These are phyloP conservation scores for Tritrichomonas musculus DNA, from an alignment of 208 protist species.

Conservation along the genomic window DNA sequence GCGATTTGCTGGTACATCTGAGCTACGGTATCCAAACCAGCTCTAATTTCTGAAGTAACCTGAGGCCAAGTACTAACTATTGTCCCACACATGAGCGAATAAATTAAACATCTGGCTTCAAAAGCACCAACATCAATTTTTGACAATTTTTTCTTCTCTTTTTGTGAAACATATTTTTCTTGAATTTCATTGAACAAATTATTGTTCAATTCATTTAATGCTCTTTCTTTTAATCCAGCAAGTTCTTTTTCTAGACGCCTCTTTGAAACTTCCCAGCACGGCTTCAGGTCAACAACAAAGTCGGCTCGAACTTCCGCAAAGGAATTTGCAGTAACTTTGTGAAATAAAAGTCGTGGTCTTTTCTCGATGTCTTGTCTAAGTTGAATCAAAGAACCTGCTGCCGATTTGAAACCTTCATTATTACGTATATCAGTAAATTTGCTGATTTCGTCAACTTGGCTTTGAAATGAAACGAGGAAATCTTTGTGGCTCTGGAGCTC, in stretches of 20 bases:
- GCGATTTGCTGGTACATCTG: not conserved
- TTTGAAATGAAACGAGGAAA: not conserved
- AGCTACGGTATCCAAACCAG: not conserved
- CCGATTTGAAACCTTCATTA: not conserved
- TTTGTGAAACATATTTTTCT: not conserved
- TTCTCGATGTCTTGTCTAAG: not conserved
- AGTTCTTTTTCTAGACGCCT: not conserved
- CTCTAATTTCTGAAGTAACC: not conserved
- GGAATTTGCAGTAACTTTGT: not conserved
- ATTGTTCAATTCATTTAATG: not conserved
- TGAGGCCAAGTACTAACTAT: not conserved
- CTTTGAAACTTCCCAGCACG: not conserved
- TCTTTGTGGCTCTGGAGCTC: not conserved
- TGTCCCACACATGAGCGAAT: not conserved
- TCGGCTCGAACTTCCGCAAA: not conserved
- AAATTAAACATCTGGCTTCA: not conserved
- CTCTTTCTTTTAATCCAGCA: not conserved
- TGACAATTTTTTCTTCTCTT: not conserved
- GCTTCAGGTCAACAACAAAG: not conserved
- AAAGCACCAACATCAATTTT: not conserved
- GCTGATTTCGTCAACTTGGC: not conserved
- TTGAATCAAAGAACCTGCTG: not conserved
- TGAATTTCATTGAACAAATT: not conserved
- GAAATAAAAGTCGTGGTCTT: not conserved
- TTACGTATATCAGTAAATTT: not conserved